Evolutionary conservation across 345 rosid species (phyloP).

Genomic region (Cardiospermum halicacabum): DNA sequence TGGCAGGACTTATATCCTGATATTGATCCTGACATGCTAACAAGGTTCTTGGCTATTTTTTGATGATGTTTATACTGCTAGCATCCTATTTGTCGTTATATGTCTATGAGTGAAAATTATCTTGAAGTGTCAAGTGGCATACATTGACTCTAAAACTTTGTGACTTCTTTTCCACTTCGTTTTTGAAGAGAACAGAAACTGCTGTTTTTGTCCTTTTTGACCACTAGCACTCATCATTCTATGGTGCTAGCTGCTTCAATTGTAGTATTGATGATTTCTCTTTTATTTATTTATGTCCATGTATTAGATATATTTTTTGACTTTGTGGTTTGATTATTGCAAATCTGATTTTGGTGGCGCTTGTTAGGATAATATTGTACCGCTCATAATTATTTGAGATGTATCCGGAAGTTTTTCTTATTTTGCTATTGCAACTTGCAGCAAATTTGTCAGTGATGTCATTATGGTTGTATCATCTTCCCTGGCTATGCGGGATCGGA

Average conservation of each 20-base stretch:
- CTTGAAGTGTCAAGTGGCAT: background rate
- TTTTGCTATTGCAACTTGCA: slow-evolving; percentile 37
- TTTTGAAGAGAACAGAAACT: background rate
- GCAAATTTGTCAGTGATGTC: slow-evolving; percentile 82
- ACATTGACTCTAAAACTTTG: background rate
- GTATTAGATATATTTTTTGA: background rate
- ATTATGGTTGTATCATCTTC: slow-evolving; percentile 84
- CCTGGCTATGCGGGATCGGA: slow-evolving; percentile 86
- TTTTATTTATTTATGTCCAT: too few relatives aligned
- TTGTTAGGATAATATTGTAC: background rate
- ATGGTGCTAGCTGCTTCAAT: too few relatives aligned
- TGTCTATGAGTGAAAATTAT: background rate
- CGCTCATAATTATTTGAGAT: slow-evolving; percentile 4
- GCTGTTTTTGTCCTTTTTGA: too few relatives aligned
- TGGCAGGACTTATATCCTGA: slow-evolving; percentile 84
- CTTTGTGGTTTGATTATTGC: background rate
- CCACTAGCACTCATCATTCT: too few relatives aligned
- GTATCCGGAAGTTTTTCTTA: slow-evolving; percentile 11
- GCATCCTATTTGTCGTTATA: background rate
- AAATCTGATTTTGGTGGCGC: background rate
- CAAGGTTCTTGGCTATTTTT: slow-evolving; percentile 54
- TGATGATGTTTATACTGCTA: background rate
- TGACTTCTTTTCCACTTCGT: background rate
- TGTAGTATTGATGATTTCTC: too few relatives aligned
- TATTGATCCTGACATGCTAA: slow-evolving; percentile 76